Evolutionary conservation across 2,329 filamentous ascomycete genomes (phyloP).

Genomic region (Cryphonectria japonica): DNA sequence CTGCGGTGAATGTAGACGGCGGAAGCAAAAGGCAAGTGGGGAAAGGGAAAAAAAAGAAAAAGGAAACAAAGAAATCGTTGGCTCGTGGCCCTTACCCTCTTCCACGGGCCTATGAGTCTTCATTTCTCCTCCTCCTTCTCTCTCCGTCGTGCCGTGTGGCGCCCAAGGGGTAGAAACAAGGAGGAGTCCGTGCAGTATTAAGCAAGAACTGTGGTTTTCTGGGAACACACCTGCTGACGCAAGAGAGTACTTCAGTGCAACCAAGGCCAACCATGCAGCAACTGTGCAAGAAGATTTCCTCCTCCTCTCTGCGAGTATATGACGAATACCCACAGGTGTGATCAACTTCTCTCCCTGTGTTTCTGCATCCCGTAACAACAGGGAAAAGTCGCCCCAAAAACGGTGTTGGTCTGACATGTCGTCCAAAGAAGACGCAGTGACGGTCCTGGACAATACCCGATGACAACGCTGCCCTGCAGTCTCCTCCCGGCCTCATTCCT

Average conservation of each 20-base stretch:
- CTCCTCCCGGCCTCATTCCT: slow-evolving; percentile 28
- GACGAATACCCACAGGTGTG: slow-evolving; percentile 33
- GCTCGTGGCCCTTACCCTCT: neutral
- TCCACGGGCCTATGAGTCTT: slow-evolving; percentile 2
- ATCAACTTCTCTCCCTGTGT: neutral
- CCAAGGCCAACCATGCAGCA: slow-evolving; percentile 57
- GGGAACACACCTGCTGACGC: slow-evolving; percentile 11
- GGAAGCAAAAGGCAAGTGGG: slow-evolving; percentile 53
- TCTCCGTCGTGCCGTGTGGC: neutral
- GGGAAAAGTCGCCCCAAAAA: neutral
- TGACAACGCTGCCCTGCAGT: slow-evolving; percentile 2
- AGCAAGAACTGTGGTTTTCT: neutral
- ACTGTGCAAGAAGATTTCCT: slow-evolving; percentile 57
- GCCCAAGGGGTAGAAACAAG: neutral
- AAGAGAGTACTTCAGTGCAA: slow-evolving; percentile 48
- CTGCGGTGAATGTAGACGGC: slow-evolving; percentile 54
- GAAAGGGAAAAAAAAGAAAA: too few species aligned
- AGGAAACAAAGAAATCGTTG: neutral
- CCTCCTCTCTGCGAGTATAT: slow-evolving; percentile 55
- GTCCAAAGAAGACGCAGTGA: slow-evolving; percentile 17
- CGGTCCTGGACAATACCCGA: neutral
- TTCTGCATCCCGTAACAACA: neutral
- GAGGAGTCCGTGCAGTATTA: neutral
- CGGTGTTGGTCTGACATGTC: neutral
- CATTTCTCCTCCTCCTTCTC: neutral